A percentile compares a stretch with the other conserved stretches of the same genome.
Conservation (phyloP, 1,284 basidiomycete genomes). For the Schizopora paradoxa region DNA sequence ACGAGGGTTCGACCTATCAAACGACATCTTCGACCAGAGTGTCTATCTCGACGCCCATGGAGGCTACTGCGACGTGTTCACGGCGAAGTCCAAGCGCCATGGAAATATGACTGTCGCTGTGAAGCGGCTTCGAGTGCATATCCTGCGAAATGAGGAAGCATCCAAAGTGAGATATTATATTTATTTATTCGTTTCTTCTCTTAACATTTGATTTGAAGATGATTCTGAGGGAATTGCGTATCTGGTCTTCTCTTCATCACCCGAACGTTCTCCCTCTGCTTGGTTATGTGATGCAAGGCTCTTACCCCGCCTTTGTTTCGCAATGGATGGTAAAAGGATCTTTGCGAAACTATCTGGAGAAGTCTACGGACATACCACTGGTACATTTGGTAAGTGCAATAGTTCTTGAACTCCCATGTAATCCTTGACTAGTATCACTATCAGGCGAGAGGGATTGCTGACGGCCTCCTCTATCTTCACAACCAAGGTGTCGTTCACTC, state of each 20-base stretch:
- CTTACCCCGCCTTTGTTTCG: slow-evolving; percentile 10
- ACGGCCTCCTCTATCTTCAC: slow-evolving; percentile 8
- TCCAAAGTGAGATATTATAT: neutral
- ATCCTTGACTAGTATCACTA: neutral
- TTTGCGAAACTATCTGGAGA: neutral
- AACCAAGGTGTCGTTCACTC: slow-evolving; percentile 6
- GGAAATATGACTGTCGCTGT: neutral
- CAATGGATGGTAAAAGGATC: slow-evolving; percentile 15
- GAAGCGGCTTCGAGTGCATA: neutral
- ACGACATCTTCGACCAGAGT: no score
- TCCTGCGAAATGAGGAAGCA: neutral
- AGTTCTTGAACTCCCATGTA: neutral
- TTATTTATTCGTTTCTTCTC: neutral
- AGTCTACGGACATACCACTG: neutral
- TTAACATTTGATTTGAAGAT: no score
- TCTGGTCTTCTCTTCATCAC: slow-evolving; percentile 15
- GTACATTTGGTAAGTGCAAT: slow-evolving; percentile 10
- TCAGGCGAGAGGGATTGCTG: slow-evolving; percentile 4
- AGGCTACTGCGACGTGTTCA: neutral
- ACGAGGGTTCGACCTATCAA: no score
- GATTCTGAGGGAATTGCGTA: slow-evolving; percentile 6
- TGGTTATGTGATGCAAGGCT: slow-evolving; percentile 10
- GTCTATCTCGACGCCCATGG: no score
- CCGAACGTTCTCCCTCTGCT: slow-evolving; percentile 14
- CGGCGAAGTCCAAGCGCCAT: neutral